A percentile compares a stretch with the other conserved stretches of the same genome.
These are phyloP conservation scores for Gossypioides kirkii DNA, from an alignment of 345 rosid species.

Conservation along the genomic window DNA sequence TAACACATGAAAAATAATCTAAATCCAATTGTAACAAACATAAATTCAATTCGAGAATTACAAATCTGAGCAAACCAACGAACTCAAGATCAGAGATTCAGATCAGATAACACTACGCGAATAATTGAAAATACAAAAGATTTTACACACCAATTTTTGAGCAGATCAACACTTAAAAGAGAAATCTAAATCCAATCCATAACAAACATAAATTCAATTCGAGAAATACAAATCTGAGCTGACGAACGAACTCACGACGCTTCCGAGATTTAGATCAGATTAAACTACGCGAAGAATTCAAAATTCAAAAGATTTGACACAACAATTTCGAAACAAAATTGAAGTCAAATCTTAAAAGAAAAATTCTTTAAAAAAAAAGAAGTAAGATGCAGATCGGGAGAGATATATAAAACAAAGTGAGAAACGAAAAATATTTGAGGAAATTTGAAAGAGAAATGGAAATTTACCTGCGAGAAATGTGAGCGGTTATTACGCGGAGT, in stretches of 20 bases:
- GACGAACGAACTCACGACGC: neutral
- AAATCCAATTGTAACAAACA: neutral
- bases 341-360: neutral
- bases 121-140: neutral
- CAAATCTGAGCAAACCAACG: neutral
- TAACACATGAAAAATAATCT: neutral
- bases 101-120: neutral
- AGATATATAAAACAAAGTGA: neutral
- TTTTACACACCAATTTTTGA: neutral
- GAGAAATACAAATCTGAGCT: neutral
- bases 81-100: neutral
- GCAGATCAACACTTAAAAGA: neutral
- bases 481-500: neutral
- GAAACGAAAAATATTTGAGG: neutral
- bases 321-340: neutral
- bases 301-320: neutral
- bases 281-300: neutral
- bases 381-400: neutral
- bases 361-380: neutral
- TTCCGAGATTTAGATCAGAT: conserved; percentile 3
- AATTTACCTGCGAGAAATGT: conserved; percentile 4
- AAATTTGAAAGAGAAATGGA: neutral
- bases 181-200: neutral
- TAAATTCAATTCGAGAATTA: neutral
- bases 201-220: neutral